Evolutionary conservation across 192 early-diverging fungal species (phyloP).

Genomic region (Lunasporangiospora selenospora): DNA sequence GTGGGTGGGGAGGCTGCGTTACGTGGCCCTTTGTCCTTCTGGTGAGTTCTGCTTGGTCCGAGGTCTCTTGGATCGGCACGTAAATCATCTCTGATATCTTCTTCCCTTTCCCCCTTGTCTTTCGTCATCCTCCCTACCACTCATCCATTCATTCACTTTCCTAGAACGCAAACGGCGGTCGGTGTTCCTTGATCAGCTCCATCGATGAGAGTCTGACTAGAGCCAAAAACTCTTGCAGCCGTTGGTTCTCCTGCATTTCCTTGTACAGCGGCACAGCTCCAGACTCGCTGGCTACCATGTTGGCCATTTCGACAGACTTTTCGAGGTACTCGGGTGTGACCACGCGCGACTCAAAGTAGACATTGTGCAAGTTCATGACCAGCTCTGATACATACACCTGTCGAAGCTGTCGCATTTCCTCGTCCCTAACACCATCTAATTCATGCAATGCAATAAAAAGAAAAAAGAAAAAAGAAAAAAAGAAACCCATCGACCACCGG

Average conservation of each 20-base stretch:
- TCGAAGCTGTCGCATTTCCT: slow-evolving; percentile 55
- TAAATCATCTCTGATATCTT: no score
- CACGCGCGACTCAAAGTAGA: slow-evolving; percentile 69
- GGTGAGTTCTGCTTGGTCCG: no score
- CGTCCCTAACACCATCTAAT: slow-evolving; percentile 33
- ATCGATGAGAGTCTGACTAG: slow-evolving; percentile 55
- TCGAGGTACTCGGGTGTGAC: slow-evolving; percentile 51
- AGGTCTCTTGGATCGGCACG: no score
- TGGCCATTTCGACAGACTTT: slow-evolving; percentile 56
- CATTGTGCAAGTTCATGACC: slow-evolving; percentile 70
- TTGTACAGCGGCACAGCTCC: slow-evolving; percentile 57
- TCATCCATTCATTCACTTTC: not conserved
- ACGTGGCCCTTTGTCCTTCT: no score
- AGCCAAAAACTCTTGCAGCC: slow-evolving; percentile 54
- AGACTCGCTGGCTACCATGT: slow-evolving; percentile 58
- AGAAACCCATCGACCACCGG: not conserved
- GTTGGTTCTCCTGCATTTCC: slow-evolving; percentile 48
- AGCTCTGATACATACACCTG: slow-evolving; percentile 69
- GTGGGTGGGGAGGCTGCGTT: no score
- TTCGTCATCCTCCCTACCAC: not conserved
- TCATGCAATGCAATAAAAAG: not conserved
- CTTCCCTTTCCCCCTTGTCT: no score
- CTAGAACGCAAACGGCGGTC: slow-evolving; percentile 32
- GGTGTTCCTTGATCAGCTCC: slow-evolving; percentile 17
- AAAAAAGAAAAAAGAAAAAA: not conserved